phyloP scores from a whole-genome alignment of 129 eudicot species.

The Solidago caesia region DNA sequence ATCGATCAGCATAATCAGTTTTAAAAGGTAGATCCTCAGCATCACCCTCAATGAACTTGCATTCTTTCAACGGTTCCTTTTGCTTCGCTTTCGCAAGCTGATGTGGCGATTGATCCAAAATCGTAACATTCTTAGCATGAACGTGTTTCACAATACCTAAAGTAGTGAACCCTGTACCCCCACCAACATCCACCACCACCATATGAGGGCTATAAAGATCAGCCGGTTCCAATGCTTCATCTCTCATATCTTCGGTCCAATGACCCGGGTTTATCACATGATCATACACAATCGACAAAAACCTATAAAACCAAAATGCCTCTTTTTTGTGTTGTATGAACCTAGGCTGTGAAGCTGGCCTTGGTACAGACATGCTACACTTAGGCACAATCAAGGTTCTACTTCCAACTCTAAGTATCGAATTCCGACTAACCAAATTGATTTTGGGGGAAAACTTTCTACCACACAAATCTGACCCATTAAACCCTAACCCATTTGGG shows the following conservation, averaged over 20 bases:
- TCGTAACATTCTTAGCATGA: slow-evolving; percentile 48
- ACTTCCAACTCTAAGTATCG: slow-evolving; percentile 21
- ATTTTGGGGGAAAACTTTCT: slow-evolving; percentile 25
- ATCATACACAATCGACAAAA: slow-evolving; percentile 45
- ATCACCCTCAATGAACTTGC: slow-evolving; percentile 47
- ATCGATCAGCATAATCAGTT: slow-evolving; percentile 47
- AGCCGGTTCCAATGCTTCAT: slow-evolving; percentile 48
- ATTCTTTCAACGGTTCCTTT: slow-evolving; percentile 47
- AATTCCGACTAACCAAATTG: slow-evolving; percentile 21
- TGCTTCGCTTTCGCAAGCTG: slow-evolving; percentile 50
- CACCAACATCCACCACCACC: slow-evolving; percentile 51
- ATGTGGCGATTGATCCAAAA: slow-evolving; percentile 50
- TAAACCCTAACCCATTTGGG: slow-evolving; percentile 35
- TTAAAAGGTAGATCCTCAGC: slow-evolving; percentile 53
- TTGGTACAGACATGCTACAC: slow-evolving; percentile 40
- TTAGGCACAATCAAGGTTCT: slow-evolving; percentile 34
- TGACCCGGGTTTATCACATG: slow-evolving; percentile 46
- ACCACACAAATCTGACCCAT: slow-evolving; percentile 29
- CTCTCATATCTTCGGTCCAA: slow-evolving; percentile 51
- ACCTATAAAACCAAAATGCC: slow-evolving; percentile 50
- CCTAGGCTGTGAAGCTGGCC: slow-evolving; percentile 49
- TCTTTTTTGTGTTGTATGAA: slow-evolving; percentile 48
- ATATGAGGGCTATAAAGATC: slow-evolving; percentile 38
- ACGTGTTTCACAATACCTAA: slow-evolving; percentile 49
- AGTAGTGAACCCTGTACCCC: slow-evolving; percentile 52